A percentile compares a stretch with the other conserved stretches of the same genome.
These are phyloP conservation scores for Casuarina cunninghamiana DNA, from an alignment of 306 rosid genomes.

Conservation along the genomic window DNA sequence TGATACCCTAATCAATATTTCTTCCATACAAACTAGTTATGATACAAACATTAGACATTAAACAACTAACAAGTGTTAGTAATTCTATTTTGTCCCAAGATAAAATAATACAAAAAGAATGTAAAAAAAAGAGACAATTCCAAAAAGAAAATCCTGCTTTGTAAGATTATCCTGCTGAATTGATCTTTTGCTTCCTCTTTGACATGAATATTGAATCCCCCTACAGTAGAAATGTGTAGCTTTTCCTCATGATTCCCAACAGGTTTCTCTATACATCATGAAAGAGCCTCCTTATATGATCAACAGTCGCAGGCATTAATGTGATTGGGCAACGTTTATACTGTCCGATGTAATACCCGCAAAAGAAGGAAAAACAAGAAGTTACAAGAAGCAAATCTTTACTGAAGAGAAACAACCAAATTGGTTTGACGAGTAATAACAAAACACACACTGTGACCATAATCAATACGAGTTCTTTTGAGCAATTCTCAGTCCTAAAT, in stretches of 20 bases:
- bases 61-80: no score
- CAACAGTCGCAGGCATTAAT: constrained; percentile 68
- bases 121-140: no score
- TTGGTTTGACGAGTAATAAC: neutral
- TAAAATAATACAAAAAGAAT: no score
- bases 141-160: no score
- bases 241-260: neutral
- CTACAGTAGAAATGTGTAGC: neutral
- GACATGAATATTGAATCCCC: neutral
- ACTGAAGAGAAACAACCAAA: neutral
- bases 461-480: neutral
- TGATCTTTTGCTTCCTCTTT: neutral
- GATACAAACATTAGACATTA: no score
- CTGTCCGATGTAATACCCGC: constrained; percentile 38
- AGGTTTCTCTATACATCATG: constrained; percentile 66
- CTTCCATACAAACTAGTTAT: no score
- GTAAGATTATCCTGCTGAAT: no score
- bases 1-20: no score
- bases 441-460: neutral
- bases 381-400: constrained; percentile 13
- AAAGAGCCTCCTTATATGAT: constrained; percentile 89
- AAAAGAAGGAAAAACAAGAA: neutral
- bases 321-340: constrained; percentile 93
- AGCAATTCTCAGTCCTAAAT: neutral
- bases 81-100: no score